Evolutionary conservation across 176 grass and related monocot genomes (phyloP), one percentile per base, ranked within the genome.

Genomic region (Alloteropsis semialata): DNA sequence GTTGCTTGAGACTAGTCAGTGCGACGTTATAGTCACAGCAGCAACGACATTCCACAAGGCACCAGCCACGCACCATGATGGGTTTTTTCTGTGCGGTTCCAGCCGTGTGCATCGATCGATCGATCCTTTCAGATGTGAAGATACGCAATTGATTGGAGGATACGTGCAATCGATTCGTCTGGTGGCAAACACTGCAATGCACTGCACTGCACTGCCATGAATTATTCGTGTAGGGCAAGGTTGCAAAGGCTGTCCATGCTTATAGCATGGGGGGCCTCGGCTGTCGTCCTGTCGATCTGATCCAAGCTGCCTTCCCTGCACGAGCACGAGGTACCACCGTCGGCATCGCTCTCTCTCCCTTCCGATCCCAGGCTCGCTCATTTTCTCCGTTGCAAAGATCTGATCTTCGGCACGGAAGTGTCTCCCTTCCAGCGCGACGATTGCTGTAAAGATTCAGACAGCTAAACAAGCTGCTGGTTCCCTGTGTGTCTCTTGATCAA

Each of bases 91-190:
- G 17, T 43, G 0, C 7, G 25, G 77, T 22, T 25, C 25, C 11
- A 46, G 58, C 46, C 10, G 57, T n/a, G 51, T n/a, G 51, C 53
- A 50, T 66, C 61, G 21, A 50, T 66, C 38, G 16, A 55, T 78
- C 43, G 13, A 38, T 28, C 57, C 57, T 39, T 81, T 85, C 64
- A 77, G 71, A 65, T 55, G 64, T 18, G 71, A 64, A 70, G 83
- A 85, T 89, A 63, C 48, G 82, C 78, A 57, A 82, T 77, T 63
- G 88, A 89, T 82, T 54, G 55, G 36, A 18, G 18, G 10, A 59
- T 71, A 48, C 63, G 30, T 38, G 78, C 28, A 8, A 32, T 82
- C 88, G 76, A 82, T 72, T 71, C 62, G 62, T 44, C 55, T 81
- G 63, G 74, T 73, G 68, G 67, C n/a, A n/a, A n/a, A n/a, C n/a